Percentiles rank a stretch among this genome's conserved stretches.
These are phyloP conservation scores for Aspergillus neotritici DNA, from an alignment of 2,329 filamentous ascomycete species.

Conservation along the genomic window DNA sequence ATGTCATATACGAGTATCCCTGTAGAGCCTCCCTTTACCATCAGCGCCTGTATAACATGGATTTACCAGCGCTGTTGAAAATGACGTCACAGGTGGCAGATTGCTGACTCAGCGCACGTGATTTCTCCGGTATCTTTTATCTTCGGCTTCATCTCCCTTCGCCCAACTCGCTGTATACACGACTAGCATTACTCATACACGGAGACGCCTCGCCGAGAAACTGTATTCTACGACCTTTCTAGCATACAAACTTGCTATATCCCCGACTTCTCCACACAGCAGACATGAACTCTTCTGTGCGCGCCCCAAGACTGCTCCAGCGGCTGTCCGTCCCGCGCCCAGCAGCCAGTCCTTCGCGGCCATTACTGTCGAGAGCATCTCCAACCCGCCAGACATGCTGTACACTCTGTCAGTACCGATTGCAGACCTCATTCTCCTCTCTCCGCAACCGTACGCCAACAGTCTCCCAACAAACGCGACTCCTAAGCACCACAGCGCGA, in stretches of 20 bases:
- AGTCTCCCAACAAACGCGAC: neutral
- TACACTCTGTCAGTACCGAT: constrained; percentile 11
- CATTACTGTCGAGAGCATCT: constrained; percentile 6
- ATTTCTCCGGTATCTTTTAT: too few relatives aligned
- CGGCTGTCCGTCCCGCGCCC: constrained; percentile 5
- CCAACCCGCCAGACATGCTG: constrained; percentile 6
- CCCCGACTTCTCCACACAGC: neutral
- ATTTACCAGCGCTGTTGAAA: too few relatives aligned
- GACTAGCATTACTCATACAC: too few relatives aligned
- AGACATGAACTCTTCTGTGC: constrained; percentile 9
- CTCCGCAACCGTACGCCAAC: neutral
- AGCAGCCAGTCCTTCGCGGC: constrained; percentile 2
- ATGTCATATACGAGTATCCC: neutral
- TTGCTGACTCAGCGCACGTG: too few relatives aligned
- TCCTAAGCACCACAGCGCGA: neutral
- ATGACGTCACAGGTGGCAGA: too few relatives aligned
- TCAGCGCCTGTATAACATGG: too few relatives aligned
- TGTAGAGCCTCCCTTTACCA: too few relatives aligned
- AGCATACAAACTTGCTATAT: neutral
- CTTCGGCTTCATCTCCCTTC: too few relatives aligned
- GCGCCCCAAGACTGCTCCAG: constrained; percentile 10
- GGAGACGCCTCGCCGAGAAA: neutral
- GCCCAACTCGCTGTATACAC: too few relatives aligned
- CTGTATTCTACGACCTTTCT: neutral
- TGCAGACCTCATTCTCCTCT: neutral